Percentiles rank a stretch among this genome's conserved stretches.
These are phyloP conservation scores for Aspergillus sp. DNA, from an alignment of 2,329 filamentous ascomycete species.

Conservation along the genomic window DNA sequence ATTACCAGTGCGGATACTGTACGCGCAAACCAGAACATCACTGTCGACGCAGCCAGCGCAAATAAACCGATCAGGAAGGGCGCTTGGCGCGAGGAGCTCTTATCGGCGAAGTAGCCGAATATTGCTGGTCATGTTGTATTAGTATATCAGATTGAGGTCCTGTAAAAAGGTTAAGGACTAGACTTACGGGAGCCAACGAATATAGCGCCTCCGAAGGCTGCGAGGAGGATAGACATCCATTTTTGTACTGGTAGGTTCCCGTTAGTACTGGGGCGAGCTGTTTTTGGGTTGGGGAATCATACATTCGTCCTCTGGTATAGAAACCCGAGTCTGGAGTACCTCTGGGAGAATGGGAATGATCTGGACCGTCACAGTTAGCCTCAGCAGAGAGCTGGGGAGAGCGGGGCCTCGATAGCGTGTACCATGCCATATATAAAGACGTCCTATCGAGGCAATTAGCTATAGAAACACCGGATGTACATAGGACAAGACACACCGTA, in stretches of 20 bases:
- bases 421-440: constrained; percentile 43
- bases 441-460: constrained; percentile 28
- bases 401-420: neutral
- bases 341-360: constrained; percentile 72
- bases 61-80: constrained; percentile 59
- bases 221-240: constrained; percentile 70
- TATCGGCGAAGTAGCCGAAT: constrained; percentile 51
- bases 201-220: constrained; percentile 68
- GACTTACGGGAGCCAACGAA: constrained; percentile 46
- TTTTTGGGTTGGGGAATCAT: constrained; percentile 28
- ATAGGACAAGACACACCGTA: constrained; percentile 30
- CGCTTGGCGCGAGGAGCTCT: constrained; percentile 49
- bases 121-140: constrained; percentile 19
- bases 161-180: neutral
- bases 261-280: neutral
- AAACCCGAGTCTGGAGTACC: constrained; percentile 46
- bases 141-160: neutral
- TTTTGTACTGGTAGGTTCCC: constrained; percentile 54
- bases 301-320: constrained; percentile 41
- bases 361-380: constrained; percentile 11
- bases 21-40: constrained; percentile 54
- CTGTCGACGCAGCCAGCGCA: constrained; percentile 53
- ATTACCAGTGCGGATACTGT: constrained; percentile 49
- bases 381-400: neutral
- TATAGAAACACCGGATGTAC: neutral